phyloP scores from a whole-genome alignment of 2,329 filamentous ascomycete genomes.

The Leptodontidium sp. region DNA sequence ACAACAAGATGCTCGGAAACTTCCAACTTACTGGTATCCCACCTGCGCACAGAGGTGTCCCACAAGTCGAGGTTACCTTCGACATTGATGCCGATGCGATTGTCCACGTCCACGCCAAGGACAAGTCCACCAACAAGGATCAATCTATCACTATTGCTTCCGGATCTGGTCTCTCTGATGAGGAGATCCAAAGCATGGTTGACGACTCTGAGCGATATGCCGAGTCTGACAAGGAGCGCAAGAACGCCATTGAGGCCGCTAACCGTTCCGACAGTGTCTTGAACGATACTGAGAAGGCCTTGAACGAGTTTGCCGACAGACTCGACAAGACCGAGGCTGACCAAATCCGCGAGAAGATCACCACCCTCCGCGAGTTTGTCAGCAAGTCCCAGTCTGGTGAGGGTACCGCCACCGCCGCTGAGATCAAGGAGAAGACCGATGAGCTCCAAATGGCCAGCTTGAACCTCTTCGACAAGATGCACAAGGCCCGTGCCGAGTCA shows the following conservation, averaged over 20 bases:
- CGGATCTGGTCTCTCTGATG: slow-evolving; percentile 93
- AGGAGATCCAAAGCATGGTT: slow-evolving; percentile 97
- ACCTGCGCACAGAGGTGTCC: slow-evolving; percentile 93
- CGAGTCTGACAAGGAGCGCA: slow-evolving; percentile 95
- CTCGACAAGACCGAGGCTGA: slow-evolving; percentile 97
- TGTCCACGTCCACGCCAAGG: slow-evolving; percentile 96
- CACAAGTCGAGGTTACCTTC: slow-evolving; percentile 97
- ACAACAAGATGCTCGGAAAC: slow-evolving; percentile 99
- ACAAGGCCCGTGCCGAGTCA: slow-evolving; percentile 86
- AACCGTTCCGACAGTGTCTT: slow-evolving; percentile 96
- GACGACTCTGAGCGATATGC: slow-evolving; percentile 97
- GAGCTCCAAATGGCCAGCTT: slow-evolving; percentile 95
- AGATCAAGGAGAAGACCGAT: slow-evolving; percentile 98
- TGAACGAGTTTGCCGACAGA: slow-evolving; percentile 95
- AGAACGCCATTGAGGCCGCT: slow-evolving; percentile 91
- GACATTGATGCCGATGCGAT: slow-evolving; percentile 99
- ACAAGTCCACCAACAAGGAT: slow-evolving; percentile 99
- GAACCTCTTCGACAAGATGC: slow-evolving; percentile 99
- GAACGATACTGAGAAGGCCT: slow-evolving; percentile 97
- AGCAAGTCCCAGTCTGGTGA: slow-evolving; percentile 95
- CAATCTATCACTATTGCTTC: slow-evolving; percentile 99
- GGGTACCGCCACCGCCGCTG: slow-evolving; percentile 81
- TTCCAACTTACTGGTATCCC: slow-evolving; percentile 99
- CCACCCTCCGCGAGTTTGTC: slow-evolving; percentile 84
- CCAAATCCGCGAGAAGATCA: slow-evolving; percentile 92